phyloP scores from a whole-genome alignment of 2,329 filamentous ascomycete species.

The Stagonosporopsis vannaccii region DNA sequence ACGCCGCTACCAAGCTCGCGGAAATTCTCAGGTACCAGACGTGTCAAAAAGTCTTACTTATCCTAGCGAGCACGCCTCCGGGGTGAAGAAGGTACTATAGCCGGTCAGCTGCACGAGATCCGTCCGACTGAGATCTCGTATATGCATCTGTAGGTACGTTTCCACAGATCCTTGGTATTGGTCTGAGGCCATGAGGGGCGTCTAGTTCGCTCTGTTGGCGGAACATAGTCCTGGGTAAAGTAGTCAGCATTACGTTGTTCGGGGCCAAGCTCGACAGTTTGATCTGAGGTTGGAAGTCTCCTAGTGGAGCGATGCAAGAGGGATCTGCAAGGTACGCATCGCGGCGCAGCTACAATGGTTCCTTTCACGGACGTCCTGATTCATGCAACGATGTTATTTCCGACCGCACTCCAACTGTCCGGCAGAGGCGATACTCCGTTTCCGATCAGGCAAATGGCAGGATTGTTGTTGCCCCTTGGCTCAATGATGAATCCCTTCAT shows the following conservation, averaged over 20 bases:
- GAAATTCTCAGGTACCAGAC: not conserved
- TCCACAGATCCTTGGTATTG: not conserved
- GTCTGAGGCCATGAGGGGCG: not conserved
- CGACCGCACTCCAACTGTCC: not conserved
- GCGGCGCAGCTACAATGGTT: not conserved
- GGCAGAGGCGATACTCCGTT: not conserved
- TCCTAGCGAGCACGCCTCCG: not conserved
- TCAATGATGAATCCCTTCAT: not conserved
- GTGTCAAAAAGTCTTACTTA: conserved; percentile 4
- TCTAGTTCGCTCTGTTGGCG: not conserved
- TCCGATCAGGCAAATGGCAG: not conserved
- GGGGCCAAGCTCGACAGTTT: not conserved
- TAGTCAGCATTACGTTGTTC: not conserved
- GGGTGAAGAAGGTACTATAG: not conserved
- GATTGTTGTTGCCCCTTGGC: not conserved
- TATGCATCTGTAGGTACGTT: not conserved
- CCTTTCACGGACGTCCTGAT: not conserved
- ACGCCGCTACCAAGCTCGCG: not conserved
- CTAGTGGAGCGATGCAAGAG: not conserved
- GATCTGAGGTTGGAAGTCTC: not conserved
- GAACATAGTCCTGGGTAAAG: not conserved
- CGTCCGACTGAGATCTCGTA: not conserved
- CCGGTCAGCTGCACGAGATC: not conserved
- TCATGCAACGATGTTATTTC: not conserved
- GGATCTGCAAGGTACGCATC: not conserved